phyloP scores from a whole-genome alignment of 495 filamentous ascomycete species.

The Hamigera avellanea region DNA sequence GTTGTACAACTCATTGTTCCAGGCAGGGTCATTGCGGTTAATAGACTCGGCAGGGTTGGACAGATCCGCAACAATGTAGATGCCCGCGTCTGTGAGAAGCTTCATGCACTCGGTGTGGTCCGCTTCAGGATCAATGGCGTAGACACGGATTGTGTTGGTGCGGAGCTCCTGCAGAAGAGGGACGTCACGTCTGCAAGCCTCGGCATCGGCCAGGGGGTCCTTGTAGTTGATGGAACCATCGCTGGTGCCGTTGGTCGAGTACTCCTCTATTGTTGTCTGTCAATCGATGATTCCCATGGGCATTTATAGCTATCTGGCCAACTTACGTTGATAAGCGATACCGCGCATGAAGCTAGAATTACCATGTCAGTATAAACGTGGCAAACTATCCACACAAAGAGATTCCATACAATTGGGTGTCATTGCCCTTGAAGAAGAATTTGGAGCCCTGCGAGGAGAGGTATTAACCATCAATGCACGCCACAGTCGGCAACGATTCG shows the following conservation, averaged over 20 bases:
- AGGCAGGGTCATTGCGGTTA: conserved; percentile 61
- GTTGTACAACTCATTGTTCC: conserved; percentile 62
- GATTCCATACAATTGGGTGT: conserved; percentile 60
- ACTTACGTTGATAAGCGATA: conserved; percentile 68
- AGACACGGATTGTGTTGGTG: conserved; percentile 85
- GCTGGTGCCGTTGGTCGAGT: conserved; percentile 17
- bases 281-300: neutral
- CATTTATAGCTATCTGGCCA: neutral
- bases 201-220: conserved; percentile 59
- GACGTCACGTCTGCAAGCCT: conserved; percentile 65
- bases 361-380: conserved; percentile 1
- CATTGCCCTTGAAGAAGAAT: conserved; percentile 65
- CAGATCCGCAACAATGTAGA: conserved; percentile 86
- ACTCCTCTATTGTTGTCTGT: conserved; percentile 27
- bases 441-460: conserved; percentile 43
- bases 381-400: neutral
- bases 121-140: conserved; percentile 69
- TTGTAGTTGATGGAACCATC: conserved; percentile 28
- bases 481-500: conserved; percentile 1
- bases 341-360: conserved; percentile 57
- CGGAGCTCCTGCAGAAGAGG: conserved; percentile 59
- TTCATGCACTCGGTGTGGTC: conserved; percentile 76
- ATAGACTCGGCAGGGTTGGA: conserved; percentile 74
- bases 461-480: conserved; percentile 1
- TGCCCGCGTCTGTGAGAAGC: conserved; percentile 66